phyloP scores from a whole-genome alignment of 2,329 filamentous ascomycete genomes.

The Chalara sp. region DNA sequence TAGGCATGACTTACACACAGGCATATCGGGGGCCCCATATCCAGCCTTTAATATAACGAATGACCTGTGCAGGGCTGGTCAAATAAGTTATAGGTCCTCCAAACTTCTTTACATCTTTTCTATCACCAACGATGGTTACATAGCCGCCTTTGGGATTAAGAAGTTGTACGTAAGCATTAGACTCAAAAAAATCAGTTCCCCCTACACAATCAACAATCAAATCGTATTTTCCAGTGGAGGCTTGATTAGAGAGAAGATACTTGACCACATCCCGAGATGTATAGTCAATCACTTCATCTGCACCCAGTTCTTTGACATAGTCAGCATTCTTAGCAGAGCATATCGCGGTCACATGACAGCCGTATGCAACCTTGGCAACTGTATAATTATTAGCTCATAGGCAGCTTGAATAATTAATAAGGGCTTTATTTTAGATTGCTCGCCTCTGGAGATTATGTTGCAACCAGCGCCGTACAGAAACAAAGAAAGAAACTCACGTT shows the following conservation, averaged over 20 bases:
- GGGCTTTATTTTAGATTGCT: no score
- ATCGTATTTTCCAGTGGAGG: conserved; percentile 11
- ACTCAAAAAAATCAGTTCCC: conserved; percentile 21
- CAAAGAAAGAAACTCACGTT: conserved; percentile 12
- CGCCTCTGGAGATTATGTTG: no score
- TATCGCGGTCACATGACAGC: conserved; percentile 24
- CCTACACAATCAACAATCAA: conserved; percentile 30
- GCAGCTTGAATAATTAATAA: no score
- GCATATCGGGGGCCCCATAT: conserved; percentile 24
- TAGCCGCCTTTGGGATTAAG: conserved; percentile 20
- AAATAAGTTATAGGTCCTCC: conserved; percentile 24
- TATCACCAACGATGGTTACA: conserved; percentile 25
- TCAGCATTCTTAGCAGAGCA: conserved; percentile 21
- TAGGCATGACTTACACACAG: conserved; percentile 9
- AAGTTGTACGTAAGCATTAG: conserved; percentile 20
- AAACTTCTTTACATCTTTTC: conserved; percentile 15
- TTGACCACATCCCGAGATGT: conserved; percentile 14
- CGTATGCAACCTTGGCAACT: conserved; percentile 22
- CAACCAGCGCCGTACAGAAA: background rate
- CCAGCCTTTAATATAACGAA: conserved; percentile 22
- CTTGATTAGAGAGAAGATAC: conserved; percentile 8
- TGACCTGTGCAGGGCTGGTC: conserved; percentile 16
- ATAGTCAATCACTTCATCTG: conserved; percentile 25
- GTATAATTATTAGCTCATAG: background rate
- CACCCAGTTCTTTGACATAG: conserved; percentile 19